phyloP scores from a whole-genome alignment of 345 rosid genomes.

The Camelina neglecta region DNA sequence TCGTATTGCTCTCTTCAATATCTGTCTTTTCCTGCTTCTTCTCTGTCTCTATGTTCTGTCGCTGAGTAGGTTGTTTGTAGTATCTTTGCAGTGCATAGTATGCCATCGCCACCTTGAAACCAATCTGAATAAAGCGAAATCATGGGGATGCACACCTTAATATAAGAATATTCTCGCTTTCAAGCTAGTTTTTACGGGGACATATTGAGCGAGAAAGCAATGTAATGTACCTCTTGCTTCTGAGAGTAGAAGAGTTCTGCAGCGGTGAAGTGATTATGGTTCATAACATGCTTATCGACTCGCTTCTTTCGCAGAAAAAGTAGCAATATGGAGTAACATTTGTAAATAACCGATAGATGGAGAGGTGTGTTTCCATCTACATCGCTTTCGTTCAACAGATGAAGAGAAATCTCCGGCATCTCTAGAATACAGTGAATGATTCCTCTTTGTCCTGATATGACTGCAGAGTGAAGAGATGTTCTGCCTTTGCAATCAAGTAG shows the following conservation, averaged over 20 bases:
- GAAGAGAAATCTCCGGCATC: slow-evolving; percentile 6
- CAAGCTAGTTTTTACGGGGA: too few relatives aligned
- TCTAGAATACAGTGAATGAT: slow-evolving; percentile 35
- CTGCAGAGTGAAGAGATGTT: slow-evolving; percentile 48
- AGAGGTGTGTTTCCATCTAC: slow-evolving; percentile 51
- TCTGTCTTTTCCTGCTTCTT: slow-evolving; percentile 15
- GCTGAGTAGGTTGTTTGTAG: slow-evolving; percentile 27
- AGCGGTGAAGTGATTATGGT: slow-evolving; percentile 42
- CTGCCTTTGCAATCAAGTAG: slow-evolving; percentile 37
- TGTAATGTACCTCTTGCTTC: slow-evolving; percentile 33
- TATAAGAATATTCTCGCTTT: too few relatives aligned
- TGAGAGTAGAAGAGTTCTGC: slow-evolving; percentile 42
- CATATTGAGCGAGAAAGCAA: too few relatives aligned
- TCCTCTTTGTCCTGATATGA: slow-evolving; percentile 32
- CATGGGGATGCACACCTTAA: too few relatives aligned
- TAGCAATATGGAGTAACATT: slow-evolving; percentile 10
- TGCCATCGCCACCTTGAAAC: slow-evolving; percentile 6
- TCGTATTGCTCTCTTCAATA: neutral
- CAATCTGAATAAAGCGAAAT: slow-evolving; percentile 3
- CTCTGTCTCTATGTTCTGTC: slow-evolving; percentile 14
- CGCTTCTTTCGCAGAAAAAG: slow-evolving; percentile 36
- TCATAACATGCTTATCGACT: slow-evolving; percentile 45
- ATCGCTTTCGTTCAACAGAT: slow-evolving; percentile 45
- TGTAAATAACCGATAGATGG: slow-evolving; percentile 48
- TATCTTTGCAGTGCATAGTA: slow-evolving; percentile 27